Evolutionary conservation across 2,329 filamentous ascomycete species (phyloP).

Genomic region (Sporothrix dimorphospora): DNA sequence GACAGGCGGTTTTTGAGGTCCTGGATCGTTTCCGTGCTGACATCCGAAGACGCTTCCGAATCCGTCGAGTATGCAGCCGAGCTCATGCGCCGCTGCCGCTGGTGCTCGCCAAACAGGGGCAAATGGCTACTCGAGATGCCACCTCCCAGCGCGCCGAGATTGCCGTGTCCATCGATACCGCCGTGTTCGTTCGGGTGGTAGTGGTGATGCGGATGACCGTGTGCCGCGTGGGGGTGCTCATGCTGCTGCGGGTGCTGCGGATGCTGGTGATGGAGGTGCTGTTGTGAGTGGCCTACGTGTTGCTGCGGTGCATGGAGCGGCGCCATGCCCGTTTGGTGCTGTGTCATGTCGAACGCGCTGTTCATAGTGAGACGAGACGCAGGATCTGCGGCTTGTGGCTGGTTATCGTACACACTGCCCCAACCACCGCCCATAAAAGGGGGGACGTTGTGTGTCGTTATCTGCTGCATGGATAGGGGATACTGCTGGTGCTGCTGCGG

Average conservation of each 20-base stretch:
- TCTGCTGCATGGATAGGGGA: slow-evolving; percentile 24
- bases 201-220: slow-evolving; percentile 22
- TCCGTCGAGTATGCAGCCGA: slow-evolving; percentile 31
- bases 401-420: slow-evolving; percentile 29
- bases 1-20: slow-evolving; percentile 45
- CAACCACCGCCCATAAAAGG: slow-evolving; percentile 28
- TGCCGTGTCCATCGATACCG: slow-evolving; percentile 9
- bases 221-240: slow-evolving; percentile 20
- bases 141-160: neutral
- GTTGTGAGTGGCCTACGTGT: slow-evolving; percentile 19
- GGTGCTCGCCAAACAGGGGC: slow-evolving; percentile 28
- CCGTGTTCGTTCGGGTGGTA: slow-evolving; percentile 23
- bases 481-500: slow-evolving; percentile 28
- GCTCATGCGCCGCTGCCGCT: slow-evolving; percentile 31
- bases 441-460: slow-evolving; percentile 22
- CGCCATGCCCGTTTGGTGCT: slow-evolving; percentile 23
- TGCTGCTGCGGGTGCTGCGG: slow-evolving; percentile 24
- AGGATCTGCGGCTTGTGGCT: slow-evolving; percentile 15
- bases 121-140: slow-evolving; percentile 29
- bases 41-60: slow-evolving; percentile 34
- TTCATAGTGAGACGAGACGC: slow-evolving; percentile 27
- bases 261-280: slow-evolving; percentile 18
- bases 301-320: slow-evolving; percentile 28
- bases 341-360: slow-evolving; percentile 26
- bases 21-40: slow-evolving; percentile 36